Conservation (phyloP, 2,329 filamentous ascomycete species). For the Berkeleyomyces rouxiae region DNA sequence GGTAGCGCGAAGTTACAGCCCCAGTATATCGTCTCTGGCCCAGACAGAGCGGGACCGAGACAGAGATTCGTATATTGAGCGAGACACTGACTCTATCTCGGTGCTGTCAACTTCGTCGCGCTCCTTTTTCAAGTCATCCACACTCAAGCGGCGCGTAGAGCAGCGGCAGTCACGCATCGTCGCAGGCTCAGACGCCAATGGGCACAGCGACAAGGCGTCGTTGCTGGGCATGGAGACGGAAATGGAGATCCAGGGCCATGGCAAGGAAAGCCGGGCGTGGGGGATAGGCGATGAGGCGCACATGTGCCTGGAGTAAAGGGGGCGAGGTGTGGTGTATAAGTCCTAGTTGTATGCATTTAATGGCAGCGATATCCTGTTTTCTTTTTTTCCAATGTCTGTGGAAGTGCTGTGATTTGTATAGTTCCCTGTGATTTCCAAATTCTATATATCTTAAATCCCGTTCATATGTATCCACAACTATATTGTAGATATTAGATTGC, state of each 20-base stretch:
- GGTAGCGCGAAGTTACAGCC: conserved; percentile 10
- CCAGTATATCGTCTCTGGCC: conserved; percentile 6
- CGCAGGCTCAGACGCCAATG: conserved; percentile 26
- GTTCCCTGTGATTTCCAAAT: too few relatives aligned
- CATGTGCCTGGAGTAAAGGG: conserved; percentile 57
- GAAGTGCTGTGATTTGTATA: not conserved
- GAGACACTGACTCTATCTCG: conserved; percentile 27
- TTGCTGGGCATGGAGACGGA: conserved; percentile 29
- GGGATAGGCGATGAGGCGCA: conserved; percentile 69
- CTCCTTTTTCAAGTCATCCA: conserved; percentile 27
- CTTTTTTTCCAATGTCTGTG: not conserved
- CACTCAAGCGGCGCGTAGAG: conserved; percentile 25
- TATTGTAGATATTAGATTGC: not conserved
- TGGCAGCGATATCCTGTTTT: not conserved
- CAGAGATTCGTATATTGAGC: not conserved
- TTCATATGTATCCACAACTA: too few relatives aligned
- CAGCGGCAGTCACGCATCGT: conserved; percentile 24
- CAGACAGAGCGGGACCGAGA: not conserved
- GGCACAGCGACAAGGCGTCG: conserved; percentile 27
- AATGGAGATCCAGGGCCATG: conserved; percentile 35
- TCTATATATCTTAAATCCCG: too few relatives aligned
- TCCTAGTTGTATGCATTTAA: not conserved
- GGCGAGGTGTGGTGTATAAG: not conserved
- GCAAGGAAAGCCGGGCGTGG: conserved; percentile 46
- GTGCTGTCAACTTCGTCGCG: conserved; percentile 32